phyloP scores from a whole-genome alignment of 2,329 filamentous ascomycete species.

The Pezicula rhizophila region DNA sequence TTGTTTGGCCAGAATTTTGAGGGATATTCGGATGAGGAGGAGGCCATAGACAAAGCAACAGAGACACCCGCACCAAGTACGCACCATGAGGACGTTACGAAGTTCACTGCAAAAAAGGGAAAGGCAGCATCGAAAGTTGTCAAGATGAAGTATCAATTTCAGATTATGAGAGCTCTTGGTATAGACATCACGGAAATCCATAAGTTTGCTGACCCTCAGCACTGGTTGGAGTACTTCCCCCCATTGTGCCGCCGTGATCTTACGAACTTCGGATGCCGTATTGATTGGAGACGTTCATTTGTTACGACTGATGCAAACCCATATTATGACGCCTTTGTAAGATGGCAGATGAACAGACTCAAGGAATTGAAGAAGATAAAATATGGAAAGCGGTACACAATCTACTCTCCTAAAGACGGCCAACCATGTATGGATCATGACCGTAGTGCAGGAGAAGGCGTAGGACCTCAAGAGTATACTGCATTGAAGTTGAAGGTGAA shows the following conservation, averaged over 20 bases:
- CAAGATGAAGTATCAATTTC: conserved; percentile 93
- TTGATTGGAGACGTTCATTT: conserved; percentile 90
- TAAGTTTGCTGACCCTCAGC: conserved; percentile 80
- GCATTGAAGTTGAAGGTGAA: conserved; percentile 86
- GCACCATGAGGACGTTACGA: conserved; percentile 76
- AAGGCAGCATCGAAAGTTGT: conserved; percentile 86
- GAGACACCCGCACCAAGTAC: conserved; percentile 54
- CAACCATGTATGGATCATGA: conserved; percentile 88
- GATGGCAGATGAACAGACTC: conserved; percentile 95
- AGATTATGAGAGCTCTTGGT: conserved; percentile 88
- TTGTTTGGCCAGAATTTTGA: conserved; percentile 85
- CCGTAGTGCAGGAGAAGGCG: conserved; percentile 71
- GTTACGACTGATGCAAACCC: conserved; percentile 96
- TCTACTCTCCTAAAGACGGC: conserved; percentile 85
- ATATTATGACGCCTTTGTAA: conserved; percentile 91
- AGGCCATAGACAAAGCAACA: conserved; percentile 43
- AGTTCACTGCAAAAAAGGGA: conserved; percentile 88
- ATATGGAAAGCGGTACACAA: conserved; percentile 87
- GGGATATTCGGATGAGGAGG: conserved; percentile 59
- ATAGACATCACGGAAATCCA: conserved; percentile 86
- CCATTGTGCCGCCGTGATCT: conserved; percentile 75
- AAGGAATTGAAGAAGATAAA: conserved; percentile 88
- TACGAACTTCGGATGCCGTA: conserved; percentile 74
- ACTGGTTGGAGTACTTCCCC: conserved; percentile 92
- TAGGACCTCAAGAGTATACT: conserved; percentile 86